Evolutionary conservation across 106 monocot species (phyloP).

Genomic region (Phalaenopsis aphrodite): DNA sequence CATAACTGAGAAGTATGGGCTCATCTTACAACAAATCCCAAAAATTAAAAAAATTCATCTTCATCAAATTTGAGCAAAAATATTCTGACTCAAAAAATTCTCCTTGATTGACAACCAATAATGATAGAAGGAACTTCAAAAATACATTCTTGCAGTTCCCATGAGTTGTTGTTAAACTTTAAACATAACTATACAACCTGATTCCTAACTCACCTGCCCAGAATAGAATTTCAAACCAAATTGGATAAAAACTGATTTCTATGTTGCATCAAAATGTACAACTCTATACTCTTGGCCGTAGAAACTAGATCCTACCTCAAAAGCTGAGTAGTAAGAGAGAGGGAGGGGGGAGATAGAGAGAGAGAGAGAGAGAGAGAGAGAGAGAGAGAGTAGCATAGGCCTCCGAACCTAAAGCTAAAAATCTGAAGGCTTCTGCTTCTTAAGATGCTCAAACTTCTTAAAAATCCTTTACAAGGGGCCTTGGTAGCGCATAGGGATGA

Average conservation of each 20-base stretch:
- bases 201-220: neutral
- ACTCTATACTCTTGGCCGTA: neutral
- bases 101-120: too few relatives aligned
- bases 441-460: neutral
- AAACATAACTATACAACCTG: neutral
- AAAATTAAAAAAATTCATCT: too few relatives aligned
- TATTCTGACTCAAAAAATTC: too few relatives aligned
- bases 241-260: neutral
- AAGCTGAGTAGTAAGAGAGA: neutral
- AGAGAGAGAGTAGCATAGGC: neutral
- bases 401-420: neutral
- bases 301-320: neutral
- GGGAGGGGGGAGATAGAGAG: neutral
- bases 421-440: neutral
- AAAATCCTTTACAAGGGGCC: conserved; percentile 25
- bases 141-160: too few relatives aligned
- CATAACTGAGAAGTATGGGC: too few relatives aligned
- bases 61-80: too few relatives aligned
- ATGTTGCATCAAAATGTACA: neutral
- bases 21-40: too few relatives aligned
- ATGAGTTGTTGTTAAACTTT: neutral
- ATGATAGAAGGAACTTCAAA: too few relatives aligned
- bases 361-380: neutral
- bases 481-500: conserved; percentile 23
- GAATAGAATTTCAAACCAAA: neutral